Base-by-base conservation (phyloP, 495 filamentous ascomycete species). In the Antarctomyces pellizariae region DNA sequence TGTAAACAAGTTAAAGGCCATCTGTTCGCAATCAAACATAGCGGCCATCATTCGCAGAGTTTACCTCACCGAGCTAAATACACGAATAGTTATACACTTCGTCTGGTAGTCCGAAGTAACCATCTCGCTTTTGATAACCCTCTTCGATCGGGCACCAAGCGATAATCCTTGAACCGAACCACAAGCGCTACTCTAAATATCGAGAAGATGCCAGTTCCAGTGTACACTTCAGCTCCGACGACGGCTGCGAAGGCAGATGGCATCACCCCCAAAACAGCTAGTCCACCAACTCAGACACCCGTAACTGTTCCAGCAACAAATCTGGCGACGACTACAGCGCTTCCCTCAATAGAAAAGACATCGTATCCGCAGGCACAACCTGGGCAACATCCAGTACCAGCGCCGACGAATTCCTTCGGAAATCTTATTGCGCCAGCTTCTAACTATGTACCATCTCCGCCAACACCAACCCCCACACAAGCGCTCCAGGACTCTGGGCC, bases 171-270 rank as follows among this genome's bases (percentile, higher is more conserved):
- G n/a, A n/a, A n/a, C n/a, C n/a, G n/a, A n/a, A n/a, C n/a, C n/a
- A n/a, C n/a, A n/a, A n/a, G n/a, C n/a, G n/a, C n/a, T n/a, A n/a
- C n/a, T n/a, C n/a, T n/a, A n/a, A n/a, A n/a, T n/a, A n/a, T n/a
- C n/a, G n/a, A n/a, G n/a, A n/a, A n/a, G n/a, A n/a, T n/a, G n/a
- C n/a, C n/a, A 1, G 54, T 65, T 25, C 54, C 44, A 26, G 49
- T 59, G n/a, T 56, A 61, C 45, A 53, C 47, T 13, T 47, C 59
- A 14, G 52, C 53, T 14, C 56, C 59, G 7, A 52, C 63, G 25
- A 54, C 50, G 19, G 12, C 40, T 5, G 45, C 44, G 18, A 53
- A 54, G 33, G 29, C 49, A 8, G 36, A 43, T 34, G 53, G 44
- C 7, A 29, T 43, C 16, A 45, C 50, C 27, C 44, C 44, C 18